Conservation (phyloP, 2,329 filamentous ascomycete species). For the Pyricularia sp. region DNA sequence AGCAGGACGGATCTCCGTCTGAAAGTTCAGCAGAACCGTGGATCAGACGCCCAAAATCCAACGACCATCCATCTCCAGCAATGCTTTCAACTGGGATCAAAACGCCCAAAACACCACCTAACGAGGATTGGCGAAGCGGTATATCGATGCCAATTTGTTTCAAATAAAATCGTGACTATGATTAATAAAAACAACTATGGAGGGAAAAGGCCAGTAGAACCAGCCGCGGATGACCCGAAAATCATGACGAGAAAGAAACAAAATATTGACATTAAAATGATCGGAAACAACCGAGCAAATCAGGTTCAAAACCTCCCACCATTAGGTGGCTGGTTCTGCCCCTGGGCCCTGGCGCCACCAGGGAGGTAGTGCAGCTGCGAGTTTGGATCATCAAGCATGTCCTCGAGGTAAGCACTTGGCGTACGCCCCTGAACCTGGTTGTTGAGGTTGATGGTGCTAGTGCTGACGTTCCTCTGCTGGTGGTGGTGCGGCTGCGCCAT, state of each 20-base stretch:
- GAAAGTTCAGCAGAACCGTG: neutral
- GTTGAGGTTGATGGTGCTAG: conserved; percentile 54
- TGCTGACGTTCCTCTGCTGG: conserved; percentile 32
- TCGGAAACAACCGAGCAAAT: neutral
- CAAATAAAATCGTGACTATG: neutral
- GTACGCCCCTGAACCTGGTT: conserved; percentile 56
- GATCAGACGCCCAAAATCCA: neutral
- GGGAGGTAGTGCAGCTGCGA: neutral
- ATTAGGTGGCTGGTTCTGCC: neutral
- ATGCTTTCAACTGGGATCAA: neutral
- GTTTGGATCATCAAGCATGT: conserved; percentile 61
- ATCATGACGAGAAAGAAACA: neutral
- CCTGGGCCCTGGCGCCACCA: neutral
- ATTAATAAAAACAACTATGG: neutral
- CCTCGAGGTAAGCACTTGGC: conserved; percentile 81
- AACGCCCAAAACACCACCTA: neutral
- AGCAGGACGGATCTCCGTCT: neutral
- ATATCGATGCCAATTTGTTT: neutral
- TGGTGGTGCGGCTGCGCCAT: conserved; percentile 8
- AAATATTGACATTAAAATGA: neutral
- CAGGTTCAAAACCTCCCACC: neutral
- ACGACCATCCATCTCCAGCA: neutral
- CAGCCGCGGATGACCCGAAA: neutral
- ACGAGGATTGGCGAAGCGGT: neutral
- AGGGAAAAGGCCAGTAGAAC: neutral